Conservation (phyloP, 768 basidiomycete genomes). For the Lepiota brunneoincarnata region DNA sequence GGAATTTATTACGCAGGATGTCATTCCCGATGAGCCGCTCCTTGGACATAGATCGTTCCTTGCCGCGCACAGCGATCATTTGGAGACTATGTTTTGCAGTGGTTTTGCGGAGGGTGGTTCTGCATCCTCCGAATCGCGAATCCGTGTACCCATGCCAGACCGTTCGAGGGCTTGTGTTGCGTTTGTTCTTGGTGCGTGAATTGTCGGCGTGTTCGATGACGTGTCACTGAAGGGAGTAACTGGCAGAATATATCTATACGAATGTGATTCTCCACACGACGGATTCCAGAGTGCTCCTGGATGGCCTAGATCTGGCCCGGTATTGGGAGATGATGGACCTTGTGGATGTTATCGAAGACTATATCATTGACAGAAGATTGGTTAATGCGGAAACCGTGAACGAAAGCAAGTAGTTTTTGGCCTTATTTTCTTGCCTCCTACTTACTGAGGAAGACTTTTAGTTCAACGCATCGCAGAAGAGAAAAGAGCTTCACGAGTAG, state of each 20-base stretch:
- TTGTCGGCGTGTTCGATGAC: neutral
- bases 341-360: neutral
- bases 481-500: neutral
- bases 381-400: neutral
- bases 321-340: constrained; percentile 5
- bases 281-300: neutral
- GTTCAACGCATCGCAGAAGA: neutral
- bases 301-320: neutral
- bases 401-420: neutral
- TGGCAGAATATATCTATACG: constrained; percentile 3
- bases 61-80: constrained; percentile 2
- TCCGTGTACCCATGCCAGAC: neutral
- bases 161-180: constrained; percentile 1
- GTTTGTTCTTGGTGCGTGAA: constrained; percentile 2
- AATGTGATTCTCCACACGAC: neutral
- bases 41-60: constrained; percentile 13
- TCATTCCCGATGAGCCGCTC: neutral
- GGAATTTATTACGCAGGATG: constrained; percentile 2
- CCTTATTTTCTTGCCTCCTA: neutral
- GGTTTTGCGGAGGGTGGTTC: constrained; percentile 1
- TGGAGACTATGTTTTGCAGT: constrained; percentile 7
- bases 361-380: neutral
- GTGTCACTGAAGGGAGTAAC: neutral
- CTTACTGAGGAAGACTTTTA: neutral
- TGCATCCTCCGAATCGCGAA: neutral